These are phyloP conservation scores for Hordeum pubiflorum DNA, from an alignment of 202 grass and related monocot species.

Conservation along the genomic window DNA sequence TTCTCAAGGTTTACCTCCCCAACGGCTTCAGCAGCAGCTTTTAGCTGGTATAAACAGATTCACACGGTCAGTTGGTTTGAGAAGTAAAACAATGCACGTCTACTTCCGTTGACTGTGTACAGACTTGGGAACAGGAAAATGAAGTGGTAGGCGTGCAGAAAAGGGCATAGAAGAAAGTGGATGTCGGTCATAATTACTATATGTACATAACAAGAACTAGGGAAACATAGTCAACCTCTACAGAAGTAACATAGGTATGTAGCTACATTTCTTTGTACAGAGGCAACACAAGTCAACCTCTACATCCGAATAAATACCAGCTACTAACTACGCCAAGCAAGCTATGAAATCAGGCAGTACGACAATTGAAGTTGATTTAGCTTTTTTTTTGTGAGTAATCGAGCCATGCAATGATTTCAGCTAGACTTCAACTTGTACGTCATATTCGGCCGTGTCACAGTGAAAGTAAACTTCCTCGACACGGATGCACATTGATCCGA, in stretches of 20 bases:
- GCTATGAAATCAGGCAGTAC: not conserved
- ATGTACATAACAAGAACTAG: not conserved
- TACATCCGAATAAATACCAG: not conserved
- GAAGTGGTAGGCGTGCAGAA: not conserved
- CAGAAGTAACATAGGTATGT: not conserved
- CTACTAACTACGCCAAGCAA: not conserved
- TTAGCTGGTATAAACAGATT: constrained; percentile 50
- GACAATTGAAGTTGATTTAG: not conserved
- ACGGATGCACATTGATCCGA: not conserved
- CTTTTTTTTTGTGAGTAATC: not conserved
- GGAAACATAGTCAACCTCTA: not conserved
- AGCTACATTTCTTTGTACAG: not conserved
- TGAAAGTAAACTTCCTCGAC: not conserved
- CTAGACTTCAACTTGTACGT: not conserved
- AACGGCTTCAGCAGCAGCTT: constrained; percentile 63
- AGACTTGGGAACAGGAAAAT: not conserved
- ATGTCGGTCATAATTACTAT: not conserved
- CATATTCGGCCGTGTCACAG: not conserved
- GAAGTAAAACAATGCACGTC: not conserved
- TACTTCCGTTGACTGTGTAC: not conserved
- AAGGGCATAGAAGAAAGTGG: not conserved
- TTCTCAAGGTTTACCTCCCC: constrained; percentile 59
- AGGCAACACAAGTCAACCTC: not conserved
- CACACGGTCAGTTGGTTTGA: not conserved
- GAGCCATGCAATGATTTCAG: not conserved